Conservation (phyloP, 208 protist species). For the Acanthamoeba lenticulata region DNA sequence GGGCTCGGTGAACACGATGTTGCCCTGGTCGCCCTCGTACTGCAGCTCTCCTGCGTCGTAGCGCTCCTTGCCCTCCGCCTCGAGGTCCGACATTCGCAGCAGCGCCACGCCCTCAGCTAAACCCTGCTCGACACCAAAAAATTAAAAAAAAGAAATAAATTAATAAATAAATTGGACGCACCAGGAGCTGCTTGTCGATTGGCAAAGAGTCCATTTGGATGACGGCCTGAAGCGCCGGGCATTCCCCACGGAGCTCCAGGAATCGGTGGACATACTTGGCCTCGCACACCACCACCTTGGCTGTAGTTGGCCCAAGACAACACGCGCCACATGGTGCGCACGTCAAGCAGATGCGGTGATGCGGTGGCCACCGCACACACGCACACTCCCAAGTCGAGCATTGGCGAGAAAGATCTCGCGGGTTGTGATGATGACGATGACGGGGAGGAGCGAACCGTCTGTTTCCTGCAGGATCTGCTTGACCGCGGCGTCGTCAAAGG, state of each 20-base stretch:
- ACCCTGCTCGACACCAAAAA: background rate
- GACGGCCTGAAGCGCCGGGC: background rate
- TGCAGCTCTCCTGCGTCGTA: background rate
- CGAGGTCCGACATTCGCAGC: background rate
- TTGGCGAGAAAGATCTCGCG: no score
- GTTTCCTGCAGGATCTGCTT: background rate
- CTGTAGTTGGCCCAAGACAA: background rate
- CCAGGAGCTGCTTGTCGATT: background rate
- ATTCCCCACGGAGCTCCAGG: background rate
- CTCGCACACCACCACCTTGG: slow-evolving; percentile 16
- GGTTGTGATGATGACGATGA: background rate
- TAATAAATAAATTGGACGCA: background rate
- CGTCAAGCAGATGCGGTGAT: background rate
- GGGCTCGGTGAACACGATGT: slow-evolving; percentile 43
- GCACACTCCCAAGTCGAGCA: no score
- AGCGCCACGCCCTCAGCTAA: background rate
- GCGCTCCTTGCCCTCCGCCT: background rate
- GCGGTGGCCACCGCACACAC: no score
- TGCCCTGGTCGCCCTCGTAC: background rate
- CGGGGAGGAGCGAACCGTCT: background rate
- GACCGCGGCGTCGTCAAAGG: background rate
- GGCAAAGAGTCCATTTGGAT: background rate
- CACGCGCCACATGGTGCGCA: background rate
- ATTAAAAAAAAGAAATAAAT: background rate
- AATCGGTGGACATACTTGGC: slow-evolving; percentile 8